Percentiles rank a stretch among this genome's conserved stretches.
phyloP scores from a whole-genome alignment of 129 eudicot genomes.

The Tagetes patula region DNA sequence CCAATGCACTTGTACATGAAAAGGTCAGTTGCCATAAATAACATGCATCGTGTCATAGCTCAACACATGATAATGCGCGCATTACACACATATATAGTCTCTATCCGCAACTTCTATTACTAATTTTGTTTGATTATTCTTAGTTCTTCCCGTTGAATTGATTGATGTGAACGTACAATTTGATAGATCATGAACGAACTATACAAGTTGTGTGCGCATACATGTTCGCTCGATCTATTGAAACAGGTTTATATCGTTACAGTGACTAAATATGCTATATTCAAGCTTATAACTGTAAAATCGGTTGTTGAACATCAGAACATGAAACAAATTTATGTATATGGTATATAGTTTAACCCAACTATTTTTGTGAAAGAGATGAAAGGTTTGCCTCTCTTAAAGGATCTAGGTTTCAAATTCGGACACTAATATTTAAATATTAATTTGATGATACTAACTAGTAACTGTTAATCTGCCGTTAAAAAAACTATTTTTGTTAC shows the following conservation, averaged over 20 bases:
- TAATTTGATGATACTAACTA: no score
- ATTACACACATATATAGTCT: background rate
- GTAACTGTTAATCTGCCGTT: no score
- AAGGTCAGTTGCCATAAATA: slow-evolving; percentile 12
- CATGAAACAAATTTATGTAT: no score
- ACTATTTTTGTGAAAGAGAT: no score
- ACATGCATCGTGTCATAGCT: slow-evolving; percentile 17
- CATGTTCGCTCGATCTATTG: background rate
- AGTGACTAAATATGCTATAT: no score
- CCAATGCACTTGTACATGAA: background rate
- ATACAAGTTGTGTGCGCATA: background rate
- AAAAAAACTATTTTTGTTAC: no score
- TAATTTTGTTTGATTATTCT: background rate
- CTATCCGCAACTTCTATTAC: background rate
- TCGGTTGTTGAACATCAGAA: background rate
- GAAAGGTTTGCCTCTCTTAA: no score
- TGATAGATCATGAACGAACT: background rate
- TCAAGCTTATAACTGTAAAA: background rate
- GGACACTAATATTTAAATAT: no score
- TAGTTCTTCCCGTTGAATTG: background rate
- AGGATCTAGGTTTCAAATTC: no score
- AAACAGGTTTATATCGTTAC: background rate
- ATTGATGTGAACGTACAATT: background rate
- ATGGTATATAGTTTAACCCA: no score
- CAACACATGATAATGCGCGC: no score